A percentile compares a stretch with the other conserved stretches of the same genome.
These are phyloP conservation scores for Aureobasidium musti DNA, from an alignment of 2,329 filamentous ascomycete genomes.

Conservation along the genomic window DNA sequence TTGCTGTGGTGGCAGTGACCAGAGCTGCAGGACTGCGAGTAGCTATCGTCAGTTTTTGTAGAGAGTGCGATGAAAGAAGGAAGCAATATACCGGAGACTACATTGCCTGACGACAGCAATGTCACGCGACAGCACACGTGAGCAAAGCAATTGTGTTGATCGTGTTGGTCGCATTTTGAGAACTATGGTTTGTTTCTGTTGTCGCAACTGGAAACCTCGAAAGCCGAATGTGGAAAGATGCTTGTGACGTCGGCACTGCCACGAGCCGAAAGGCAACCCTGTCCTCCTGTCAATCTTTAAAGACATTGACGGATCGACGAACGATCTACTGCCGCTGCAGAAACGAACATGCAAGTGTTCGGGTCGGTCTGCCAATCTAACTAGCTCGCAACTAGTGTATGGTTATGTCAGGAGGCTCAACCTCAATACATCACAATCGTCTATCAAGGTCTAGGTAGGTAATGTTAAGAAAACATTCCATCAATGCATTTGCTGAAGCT, in stretches of 20 bases:
- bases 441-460: background rate
- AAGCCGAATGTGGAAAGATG: conserved; percentile 20
- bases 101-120: background rate
- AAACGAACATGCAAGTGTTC: background rate
- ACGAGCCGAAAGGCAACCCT: conserved; percentile 5
- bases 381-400: conserved; percentile 7
- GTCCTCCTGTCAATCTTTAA: background rate
- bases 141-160: conserved; percentile 20
- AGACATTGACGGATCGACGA: conserved; percentile 10
- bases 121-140: conserved; percentile 13
- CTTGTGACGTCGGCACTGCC: conserved; percentile 11
- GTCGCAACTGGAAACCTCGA: conserved; percentile 1
- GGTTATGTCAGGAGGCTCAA: background rate
- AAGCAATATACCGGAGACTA: background rate
- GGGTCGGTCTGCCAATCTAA: background rate
- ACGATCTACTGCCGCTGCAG: conserved; percentile 5
- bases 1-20: background rate
- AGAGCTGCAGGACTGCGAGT: background rate
- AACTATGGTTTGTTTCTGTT: background rate
- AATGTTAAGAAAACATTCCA: background rate
- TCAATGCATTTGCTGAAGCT: conserved; percentile 16
- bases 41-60: background rate
- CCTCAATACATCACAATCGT: background rate
- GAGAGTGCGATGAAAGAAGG: background rate
- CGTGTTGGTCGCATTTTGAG: conserved; percentile 14